Percentiles rank a stretch among this genome's conserved stretches.
Evolutionary conservation across 805 yeast genomes (phyloP).

Genomic region (Ogataea ganodermae): DNA sequence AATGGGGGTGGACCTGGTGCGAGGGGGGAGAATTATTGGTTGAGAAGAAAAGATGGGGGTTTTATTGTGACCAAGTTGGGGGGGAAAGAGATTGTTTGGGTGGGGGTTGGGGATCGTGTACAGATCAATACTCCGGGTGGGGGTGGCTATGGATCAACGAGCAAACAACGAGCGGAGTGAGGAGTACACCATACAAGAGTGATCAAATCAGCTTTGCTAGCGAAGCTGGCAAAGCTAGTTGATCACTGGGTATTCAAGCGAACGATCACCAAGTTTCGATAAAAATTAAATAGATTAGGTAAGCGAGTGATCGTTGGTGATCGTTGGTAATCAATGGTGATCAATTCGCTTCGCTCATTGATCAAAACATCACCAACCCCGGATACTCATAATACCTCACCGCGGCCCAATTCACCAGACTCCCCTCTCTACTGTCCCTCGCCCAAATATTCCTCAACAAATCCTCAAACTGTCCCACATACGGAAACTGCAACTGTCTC

Average conservation of each 20-base stretch:
- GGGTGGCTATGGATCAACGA: constrained; percentile 36
- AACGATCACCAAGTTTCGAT: no score
- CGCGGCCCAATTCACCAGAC: constrained; percentile 35
- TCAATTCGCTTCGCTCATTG: no score
- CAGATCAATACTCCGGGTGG: constrained; percentile 39
- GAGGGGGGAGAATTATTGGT: constrained; percentile 39
- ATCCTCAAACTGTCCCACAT: constrained; percentile 31
- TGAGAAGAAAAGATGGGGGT: constrained; percentile 21
- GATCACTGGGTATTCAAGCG: no score
- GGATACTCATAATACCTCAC: constrained; percentile 33
- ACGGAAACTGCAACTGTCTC: constrained; percentile 28
- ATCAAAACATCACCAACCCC: constrained; percentile 35
- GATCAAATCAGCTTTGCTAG: no score
- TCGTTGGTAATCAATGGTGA: no score
- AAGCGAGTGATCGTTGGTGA: no score
- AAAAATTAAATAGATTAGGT: no score
- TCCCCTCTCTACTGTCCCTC: constrained; percentile 27
- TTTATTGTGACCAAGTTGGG: constrained; percentile 30
- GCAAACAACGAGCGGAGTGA: neutral
- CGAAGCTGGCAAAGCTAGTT: no score
- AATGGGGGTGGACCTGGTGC: constrained; percentile 45
- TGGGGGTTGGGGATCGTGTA: constrained; percentile 33
- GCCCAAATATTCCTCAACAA: constrained; percentile 30
- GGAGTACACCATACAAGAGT: neutral
- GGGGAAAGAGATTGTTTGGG: constrained; percentile 32